Evolutionary conservation across 2,329 filamentous ascomycete species (phyloP).

Genomic region (Talaromyces sp.): DNA sequence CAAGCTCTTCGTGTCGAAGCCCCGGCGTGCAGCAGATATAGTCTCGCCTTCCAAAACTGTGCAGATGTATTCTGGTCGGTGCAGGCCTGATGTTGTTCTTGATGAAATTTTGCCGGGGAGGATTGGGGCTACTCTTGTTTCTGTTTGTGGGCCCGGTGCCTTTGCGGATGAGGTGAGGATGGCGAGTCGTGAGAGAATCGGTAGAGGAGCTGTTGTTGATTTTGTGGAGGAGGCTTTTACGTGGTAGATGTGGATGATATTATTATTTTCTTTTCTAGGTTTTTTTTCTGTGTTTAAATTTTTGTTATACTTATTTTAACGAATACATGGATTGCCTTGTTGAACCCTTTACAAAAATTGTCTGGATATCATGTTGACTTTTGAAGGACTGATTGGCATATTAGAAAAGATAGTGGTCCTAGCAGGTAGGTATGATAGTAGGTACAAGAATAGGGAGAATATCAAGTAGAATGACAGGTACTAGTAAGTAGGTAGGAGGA

Average conservation of each 20-base stretch:
- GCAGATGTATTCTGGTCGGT: conserved; percentile 64
- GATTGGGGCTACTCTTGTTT: conserved; percentile 63
- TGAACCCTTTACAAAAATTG: no score
- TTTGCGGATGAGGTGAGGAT: conserved; percentile 64
- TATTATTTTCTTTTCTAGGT: no score
- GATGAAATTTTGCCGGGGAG: conserved; percentile 59
- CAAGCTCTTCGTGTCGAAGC: conserved; percentile 66
- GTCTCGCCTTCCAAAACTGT: conserved; percentile 60
- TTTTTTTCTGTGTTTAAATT: no score
- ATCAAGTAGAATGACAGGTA: no score
- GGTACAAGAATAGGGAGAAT: no score
- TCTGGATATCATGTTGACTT: not conserved
- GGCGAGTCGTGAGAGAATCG: conserved; percentile 55
- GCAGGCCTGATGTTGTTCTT: conserved; percentile 58
- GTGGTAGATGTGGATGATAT: conserved; percentile 56
- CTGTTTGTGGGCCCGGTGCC: conserved; percentile 64
- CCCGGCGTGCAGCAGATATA: conserved; percentile 57
- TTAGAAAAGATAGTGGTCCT: no score
- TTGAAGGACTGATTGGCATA: no score
- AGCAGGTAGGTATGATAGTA: no score
- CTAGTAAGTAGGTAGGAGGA: no score
- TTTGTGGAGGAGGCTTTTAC: conserved; percentile 69
- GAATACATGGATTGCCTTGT: no score
- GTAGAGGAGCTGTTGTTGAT: conserved; percentile 58
- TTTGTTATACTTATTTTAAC: no score